A percentile compares a stretch with the other conserved stretches of the same genome.
Evolutionary conservation across 2,329 filamentous ascomycete genomes (phyloP).

Genomic region (Mariannaea elegans): DNA sequence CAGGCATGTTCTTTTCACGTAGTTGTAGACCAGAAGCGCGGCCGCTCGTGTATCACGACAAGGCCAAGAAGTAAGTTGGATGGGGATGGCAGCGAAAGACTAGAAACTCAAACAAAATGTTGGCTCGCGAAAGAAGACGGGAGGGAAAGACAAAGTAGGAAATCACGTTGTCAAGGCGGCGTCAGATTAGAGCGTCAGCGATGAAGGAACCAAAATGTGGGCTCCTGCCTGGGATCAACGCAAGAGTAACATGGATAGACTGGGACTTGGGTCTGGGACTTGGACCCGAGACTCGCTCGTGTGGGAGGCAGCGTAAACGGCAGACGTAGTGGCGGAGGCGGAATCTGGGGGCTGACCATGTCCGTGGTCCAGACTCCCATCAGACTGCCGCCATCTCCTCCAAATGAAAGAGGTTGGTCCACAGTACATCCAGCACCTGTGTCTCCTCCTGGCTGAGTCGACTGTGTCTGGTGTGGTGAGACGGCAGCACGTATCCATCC

Average conservation of each 20-base stretch:
- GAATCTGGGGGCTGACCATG: conserved; percentile 39
- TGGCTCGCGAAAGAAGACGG: background rate
- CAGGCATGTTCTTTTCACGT: conserved; percentile 32
- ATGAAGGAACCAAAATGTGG: conserved; percentile 13
- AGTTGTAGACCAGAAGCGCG: conserved; percentile 7
- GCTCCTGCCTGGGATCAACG: conserved; percentile 3
- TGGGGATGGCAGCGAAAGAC: conserved; percentile 11
- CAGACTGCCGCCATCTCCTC: conserved; percentile 15
- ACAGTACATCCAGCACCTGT: conserved; percentile 16
- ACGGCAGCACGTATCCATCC: conserved; percentile 27
- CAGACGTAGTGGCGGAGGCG: conserved; percentile 40
- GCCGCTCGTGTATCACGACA: conserved; percentile 15
- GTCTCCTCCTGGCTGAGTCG: conserved; percentile 30
- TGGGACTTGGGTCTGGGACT: conserved; percentile 16
- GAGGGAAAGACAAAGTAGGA: conserved; percentile 7
- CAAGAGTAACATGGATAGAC: background rate
- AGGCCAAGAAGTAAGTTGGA: background rate
- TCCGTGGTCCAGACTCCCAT: conserved; percentile 32
- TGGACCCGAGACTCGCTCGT: conserved; percentile 17
- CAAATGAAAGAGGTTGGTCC: conserved; percentile 21
- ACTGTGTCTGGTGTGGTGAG: conserved; percentile 30
- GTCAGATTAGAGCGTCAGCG: conserved; percentile 10
- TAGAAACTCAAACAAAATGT: background rate
- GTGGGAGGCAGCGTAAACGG: conserved; percentile 29
- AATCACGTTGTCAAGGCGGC: conserved; percentile 15